Conservation (phyloP, 2,329 filamentous ascomycete genomes). For the Zalaria obscura region DNA sequence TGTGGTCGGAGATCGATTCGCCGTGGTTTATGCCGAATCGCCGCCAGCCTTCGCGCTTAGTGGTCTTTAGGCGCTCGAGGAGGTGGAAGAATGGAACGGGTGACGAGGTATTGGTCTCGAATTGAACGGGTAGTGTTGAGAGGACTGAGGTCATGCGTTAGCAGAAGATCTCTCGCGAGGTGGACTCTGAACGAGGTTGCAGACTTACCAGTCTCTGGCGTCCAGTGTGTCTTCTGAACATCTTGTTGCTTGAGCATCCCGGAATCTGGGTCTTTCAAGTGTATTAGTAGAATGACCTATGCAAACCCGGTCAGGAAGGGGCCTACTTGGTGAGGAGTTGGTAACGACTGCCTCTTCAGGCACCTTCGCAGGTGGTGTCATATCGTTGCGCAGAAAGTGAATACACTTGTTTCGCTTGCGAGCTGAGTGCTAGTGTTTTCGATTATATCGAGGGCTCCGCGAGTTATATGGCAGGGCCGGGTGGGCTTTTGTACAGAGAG, state of each 20-base stretch:
- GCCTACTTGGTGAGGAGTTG: conserved; percentile 22
- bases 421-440: too few species aligned
- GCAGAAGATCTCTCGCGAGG: neutral
- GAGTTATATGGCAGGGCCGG: neutral
- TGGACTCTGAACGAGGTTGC: conserved; percentile 1
- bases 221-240: conserved; percentile 22
- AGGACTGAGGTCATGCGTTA: conserved; percentile 40
- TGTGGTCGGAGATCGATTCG: conserved; percentile 94
- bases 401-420: neutral
- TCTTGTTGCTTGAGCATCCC: conserved; percentile 17
- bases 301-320: conserved; percentile 1
- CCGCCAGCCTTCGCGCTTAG: conserved; percentile 89
- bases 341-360: conserved; percentile 25
- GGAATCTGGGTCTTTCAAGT: conserved; percentile 16
- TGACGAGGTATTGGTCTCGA: conserved; percentile 48
- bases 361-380: conserved; percentile 8
- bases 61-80: conserved; percentile 87
- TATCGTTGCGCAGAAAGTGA: neutral
- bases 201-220: conserved; percentile 31
- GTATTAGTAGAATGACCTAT: neutral
- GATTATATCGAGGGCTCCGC: neutral
- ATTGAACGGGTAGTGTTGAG: conserved; percentile 44
- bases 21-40: conserved; percentile 64
- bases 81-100: conserved; percentile 90
- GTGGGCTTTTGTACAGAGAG: neutral